Evolutionary conservation across 371 early-diverging fungal species (phyloP).

Genomic region (Pancytospora philotis): DNA sequence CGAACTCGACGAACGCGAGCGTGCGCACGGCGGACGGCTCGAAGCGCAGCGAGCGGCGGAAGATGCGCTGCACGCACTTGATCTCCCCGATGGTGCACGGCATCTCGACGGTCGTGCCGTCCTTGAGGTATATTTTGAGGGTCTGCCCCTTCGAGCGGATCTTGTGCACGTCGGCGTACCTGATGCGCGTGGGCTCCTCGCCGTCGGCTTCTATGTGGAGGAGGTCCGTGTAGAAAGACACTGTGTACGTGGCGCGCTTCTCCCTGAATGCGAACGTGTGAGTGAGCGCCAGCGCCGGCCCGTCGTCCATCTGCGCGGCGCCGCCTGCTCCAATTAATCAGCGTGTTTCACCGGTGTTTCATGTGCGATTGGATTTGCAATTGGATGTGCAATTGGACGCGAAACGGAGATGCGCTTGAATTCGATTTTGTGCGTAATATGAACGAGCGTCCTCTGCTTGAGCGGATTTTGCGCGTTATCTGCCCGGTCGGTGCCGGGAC

Average conservation of each 20-base stretch:
- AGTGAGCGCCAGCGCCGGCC: not conserved
- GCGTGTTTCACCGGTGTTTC: too few species aligned
- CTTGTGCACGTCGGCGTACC: constrained; percentile 22
- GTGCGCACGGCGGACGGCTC: not conserved
- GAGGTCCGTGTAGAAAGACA: constrained; percentile 11
- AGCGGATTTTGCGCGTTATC: too few species aligned
- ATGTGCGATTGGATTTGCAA: not conserved
- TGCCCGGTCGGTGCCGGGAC: too few species aligned
- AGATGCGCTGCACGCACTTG: constrained; percentile 6
- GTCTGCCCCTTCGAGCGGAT: not conserved
- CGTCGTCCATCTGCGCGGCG: constrained; percentile 7
- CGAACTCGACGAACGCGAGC: constrained; percentile 18
- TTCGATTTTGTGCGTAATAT: not conserved
- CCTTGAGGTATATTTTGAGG: constrained; percentile 12
- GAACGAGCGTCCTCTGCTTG: too few species aligned
- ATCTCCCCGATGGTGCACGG: constrained; percentile 13
- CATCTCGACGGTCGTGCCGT: constrained; percentile 5
- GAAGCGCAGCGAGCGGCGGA: not conserved
- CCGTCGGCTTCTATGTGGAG: not conserved
- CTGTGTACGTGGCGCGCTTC: not conserved
- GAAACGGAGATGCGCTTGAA: not conserved
- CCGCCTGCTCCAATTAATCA: too few species aligned
- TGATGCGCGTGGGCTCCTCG: not conserved
- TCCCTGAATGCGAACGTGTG: constrained; percentile 16
- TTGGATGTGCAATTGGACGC: not conserved